Evolutionary conservation across 2,329 filamentous ascomycete species (phyloP).

Genomic region (Paraconiothyrium brasiliense): DNA sequence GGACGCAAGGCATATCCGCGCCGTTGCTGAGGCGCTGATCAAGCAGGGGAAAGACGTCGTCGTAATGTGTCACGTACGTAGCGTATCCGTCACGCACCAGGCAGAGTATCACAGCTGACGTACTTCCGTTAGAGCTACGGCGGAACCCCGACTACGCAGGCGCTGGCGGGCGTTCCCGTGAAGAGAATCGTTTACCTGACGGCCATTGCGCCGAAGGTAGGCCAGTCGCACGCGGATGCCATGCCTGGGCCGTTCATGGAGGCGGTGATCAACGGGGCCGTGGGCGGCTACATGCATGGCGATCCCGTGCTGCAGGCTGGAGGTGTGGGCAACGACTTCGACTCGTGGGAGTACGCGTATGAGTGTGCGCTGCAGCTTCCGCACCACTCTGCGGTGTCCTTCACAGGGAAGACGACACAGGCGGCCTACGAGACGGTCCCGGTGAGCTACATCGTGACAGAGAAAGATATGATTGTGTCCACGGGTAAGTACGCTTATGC

Average conservation of each 20-base stretch:
- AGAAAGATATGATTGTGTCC: constrained; percentile 44
- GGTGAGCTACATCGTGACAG: constrained; percentile 52
- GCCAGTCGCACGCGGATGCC: constrained; percentile 20
- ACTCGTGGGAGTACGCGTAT: constrained; percentile 27
- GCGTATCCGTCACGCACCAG: neutral
- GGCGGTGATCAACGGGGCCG: constrained; percentile 1
- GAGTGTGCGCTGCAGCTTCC: constrained; percentile 25
- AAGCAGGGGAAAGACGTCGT: constrained; percentile 45
- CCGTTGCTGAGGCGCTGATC: constrained; percentile 27
- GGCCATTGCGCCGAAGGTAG: constrained; percentile 24
- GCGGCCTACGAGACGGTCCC: constrained; percentile 52
- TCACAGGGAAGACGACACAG: constrained; percentile 45
- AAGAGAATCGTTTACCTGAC: constrained; percentile 28
- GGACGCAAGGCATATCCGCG: constrained; percentile 41
- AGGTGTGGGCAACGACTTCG: constrained; percentile 27
- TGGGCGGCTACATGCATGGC: constrained; percentile 27
- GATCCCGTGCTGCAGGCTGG: constrained; percentile 21
- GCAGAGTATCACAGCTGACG: neutral
- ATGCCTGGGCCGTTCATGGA: constrained; percentile 13
- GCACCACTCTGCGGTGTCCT: constrained; percentile 48
- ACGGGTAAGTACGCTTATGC: constrained; percentile 12
- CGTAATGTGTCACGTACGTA: constrained; percentile 20
- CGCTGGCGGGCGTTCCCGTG: constrained; percentile 21
- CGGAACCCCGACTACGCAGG: constrained; percentile 24
- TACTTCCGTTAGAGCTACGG: constrained; percentile 18